phyloP scores from a whole-genome alignment of 345 rosid genomes.

The Dipteronia dyeriana region DNA sequence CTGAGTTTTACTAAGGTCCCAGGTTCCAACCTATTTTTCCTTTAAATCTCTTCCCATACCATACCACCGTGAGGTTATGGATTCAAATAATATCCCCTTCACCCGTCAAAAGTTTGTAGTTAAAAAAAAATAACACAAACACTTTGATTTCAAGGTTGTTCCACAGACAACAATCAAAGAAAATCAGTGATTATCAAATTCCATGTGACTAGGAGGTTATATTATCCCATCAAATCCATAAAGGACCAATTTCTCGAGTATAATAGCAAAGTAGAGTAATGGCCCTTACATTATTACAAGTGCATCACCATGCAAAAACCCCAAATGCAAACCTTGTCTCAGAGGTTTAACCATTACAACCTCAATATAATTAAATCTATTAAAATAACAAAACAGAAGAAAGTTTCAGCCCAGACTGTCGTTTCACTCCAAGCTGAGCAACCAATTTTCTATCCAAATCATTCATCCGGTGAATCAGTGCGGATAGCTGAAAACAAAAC shows the following conservation, averaged over 20 bases:
- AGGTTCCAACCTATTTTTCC: no score
- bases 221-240: not conserved
- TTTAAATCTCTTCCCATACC: no score
- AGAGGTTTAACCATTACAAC: not conserved
- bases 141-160: no score
- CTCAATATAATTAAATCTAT: slow-evolving; percentile 4
- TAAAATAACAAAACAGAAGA: slow-evolving; percentile 3
- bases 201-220: not conserved
- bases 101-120: no score
- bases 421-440: not conserved
- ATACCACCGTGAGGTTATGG: no score
- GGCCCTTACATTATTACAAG: slow-evolving; percentile 18
- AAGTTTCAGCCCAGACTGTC: not conserved
- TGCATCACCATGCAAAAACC: slow-evolving; percentile 13
- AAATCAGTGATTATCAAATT: not conserved
- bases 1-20: no score
- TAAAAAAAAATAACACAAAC: no score
- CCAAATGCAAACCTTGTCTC: slow-evolving; percentile 1
- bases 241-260: not conserved
- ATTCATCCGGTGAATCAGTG: slow-evolving; percentile 10
- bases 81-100: no score
- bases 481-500: slow-evolving; percentile 20
- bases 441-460: not conserved
- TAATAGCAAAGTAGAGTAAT: not conserved
- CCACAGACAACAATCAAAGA: not conserved